These are phyloP conservation scores for Pichia sp. DNA, from an alignment of 1,139 yeast species.

Conservation along the genomic window DNA sequence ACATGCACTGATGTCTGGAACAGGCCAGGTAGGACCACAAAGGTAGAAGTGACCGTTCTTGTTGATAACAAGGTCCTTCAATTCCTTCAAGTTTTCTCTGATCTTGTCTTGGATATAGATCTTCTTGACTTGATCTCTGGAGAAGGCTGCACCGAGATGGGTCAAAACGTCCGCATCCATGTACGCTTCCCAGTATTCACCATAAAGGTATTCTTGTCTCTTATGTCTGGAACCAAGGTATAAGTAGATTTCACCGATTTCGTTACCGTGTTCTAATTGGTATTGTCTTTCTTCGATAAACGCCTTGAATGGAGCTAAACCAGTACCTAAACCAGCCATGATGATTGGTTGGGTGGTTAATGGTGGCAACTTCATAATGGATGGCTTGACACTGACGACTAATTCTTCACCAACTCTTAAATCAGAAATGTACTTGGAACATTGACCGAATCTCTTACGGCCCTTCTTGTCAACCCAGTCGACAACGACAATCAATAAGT, in stretches of 20 bases:
- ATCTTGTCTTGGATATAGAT: slow-evolving; percentile 95
- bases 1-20: slow-evolving; percentile 93
- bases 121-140: slow-evolving; percentile 96
- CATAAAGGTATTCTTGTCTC: slow-evolving; percentile 93
- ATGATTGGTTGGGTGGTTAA: slow-evolving; percentile 84
- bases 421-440: slow-evolving; percentile 86
- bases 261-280: slow-evolving; percentile 87
- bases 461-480: slow-evolving; percentile 94
- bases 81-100: slow-evolving; percentile 67
- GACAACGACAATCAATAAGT: slow-evolving; percentile 89
- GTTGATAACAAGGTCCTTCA: slow-evolving; percentile 75
- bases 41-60: slow-evolving; percentile 89
- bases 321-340: slow-evolving; percentile 98
- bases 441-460: slow-evolving; percentile 88
- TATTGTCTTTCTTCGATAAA: slow-evolving; percentile 93
- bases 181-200: slow-evolving; percentile 97
- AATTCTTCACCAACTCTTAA: slow-evolving; percentile 79
- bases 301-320: slow-evolving; percentile 98
- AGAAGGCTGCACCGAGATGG: slow-evolving; percentile 97
- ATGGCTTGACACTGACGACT: slow-evolving; percentile 93
- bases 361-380: slow-evolving; percentile 95
- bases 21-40: slow-evolving; percentile 99
- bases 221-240: slow-evolving; percentile 96
- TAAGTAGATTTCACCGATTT: slow-evolving; percentile 86
- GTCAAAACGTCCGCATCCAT: slow-evolving; percentile 90